Evolutionary conservation across 2,329 filamentous ascomycete genomes (phyloP).

Genomic region (Davidsoniella neocaledoniae): DNA sequence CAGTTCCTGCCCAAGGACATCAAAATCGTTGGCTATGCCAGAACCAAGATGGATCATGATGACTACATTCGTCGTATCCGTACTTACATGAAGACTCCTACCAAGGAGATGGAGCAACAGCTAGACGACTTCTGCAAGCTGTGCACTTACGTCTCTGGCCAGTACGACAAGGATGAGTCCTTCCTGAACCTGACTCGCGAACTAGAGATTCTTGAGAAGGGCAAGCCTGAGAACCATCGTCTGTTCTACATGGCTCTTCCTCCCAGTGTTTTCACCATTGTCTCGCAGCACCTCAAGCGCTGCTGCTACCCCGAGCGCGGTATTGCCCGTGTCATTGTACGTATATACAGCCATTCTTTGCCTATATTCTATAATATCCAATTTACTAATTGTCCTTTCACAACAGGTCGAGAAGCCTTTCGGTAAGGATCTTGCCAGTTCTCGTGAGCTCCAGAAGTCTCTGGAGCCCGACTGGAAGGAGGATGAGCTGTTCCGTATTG

Average conservation of each 20-base stretch:
- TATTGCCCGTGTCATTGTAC: conserved; percentile 83
- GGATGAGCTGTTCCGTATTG: conserved; percentile 96
- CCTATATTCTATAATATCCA: not conserved
- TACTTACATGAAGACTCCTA: conserved; percentile 97
- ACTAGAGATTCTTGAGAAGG: conserved; percentile 69
- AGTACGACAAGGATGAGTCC: conserved; percentile 93
- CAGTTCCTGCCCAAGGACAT: conserved; percentile 96
- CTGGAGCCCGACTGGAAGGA: conserved; percentile 97
- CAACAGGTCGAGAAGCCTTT: conserved; percentile 93
- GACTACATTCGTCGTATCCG: conserved; percentile 90
- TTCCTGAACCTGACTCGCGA: conserved; percentile 77
- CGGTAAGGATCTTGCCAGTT: conserved; percentile 89
- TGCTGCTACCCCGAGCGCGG: conserved; percentile 90
- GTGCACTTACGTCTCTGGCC: conserved; percentile 89
- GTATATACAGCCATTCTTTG: conserved; percentile 19
- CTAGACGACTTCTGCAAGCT: conserved; percentile 74
- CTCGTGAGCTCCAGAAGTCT: conserved; percentile 83
- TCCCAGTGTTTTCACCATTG: conserved; percentile 92
- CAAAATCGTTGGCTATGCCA: conserved; percentile 94
- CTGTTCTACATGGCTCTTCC: conserved; percentile 99
- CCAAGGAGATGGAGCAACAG: conserved; percentile 92
- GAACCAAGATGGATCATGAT: conserved; percentile 97
- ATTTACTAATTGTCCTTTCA: conserved; percentile 15
- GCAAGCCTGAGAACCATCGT: conserved; percentile 67
- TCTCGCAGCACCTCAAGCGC: conserved; percentile 91